Evolutionary conservation across 2,329 filamentous ascomycete genomes (phyloP).

Genomic region (Fusarium devonianum): DNA sequence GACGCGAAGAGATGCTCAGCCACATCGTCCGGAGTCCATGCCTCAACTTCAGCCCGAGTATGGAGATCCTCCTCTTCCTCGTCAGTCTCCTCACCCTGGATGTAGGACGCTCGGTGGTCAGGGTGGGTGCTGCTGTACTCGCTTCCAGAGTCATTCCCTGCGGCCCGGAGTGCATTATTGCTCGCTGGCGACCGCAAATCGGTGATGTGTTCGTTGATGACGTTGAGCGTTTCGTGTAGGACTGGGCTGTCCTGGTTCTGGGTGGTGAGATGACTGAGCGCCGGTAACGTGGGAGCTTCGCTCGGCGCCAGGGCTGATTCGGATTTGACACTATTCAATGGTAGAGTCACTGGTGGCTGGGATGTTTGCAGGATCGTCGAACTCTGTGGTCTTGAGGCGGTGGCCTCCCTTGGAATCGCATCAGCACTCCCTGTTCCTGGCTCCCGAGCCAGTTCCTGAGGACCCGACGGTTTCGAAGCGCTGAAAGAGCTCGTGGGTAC

Average conservation of each 20-base stretch:
- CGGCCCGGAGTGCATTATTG: conserved; percentile 59
- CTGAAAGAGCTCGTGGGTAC: conserved; percentile 42
- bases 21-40: conserved; percentile 82
- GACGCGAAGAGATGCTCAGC: conserved; percentile 86
- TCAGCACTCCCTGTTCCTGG: conserved; percentile 30
- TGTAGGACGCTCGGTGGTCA: conserved; percentile 83
- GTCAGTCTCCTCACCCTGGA: conserved; percentile 93
- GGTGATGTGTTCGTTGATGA: conserved; percentile 97
- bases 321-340: conserved; percentile 53
- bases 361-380: conserved; percentile 21
- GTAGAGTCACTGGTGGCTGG: conserved; percentile 51
- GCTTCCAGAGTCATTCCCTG: conserved; percentile 79
- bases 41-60: conserved; percentile 73
- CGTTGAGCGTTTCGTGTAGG: conserved; percentile 91
- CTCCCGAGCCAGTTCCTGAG: conserved; percentile 44
- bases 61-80: conserved; percentile 85
- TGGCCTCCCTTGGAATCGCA: conserved; percentile 41
- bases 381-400: conserved; percentile 47
- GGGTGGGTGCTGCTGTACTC: conserved; percentile 87
- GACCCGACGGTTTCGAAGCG: conserved; percentile 42
- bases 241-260: conserved; percentile 70
- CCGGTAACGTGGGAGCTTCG: conserved; percentile 37
- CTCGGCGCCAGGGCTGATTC: conserved; percentile 38
- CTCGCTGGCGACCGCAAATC: conserved; percentile 70
- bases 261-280: conserved; percentile 50